A percentile compares a stretch with the other conserved stretches of the same genome.
These are phyloP conservation scores for Paracamarosporium sp. DNA, from an alignment of 2,329 filamentous ascomycete genomes.

Conservation along the genomic window DNA sequence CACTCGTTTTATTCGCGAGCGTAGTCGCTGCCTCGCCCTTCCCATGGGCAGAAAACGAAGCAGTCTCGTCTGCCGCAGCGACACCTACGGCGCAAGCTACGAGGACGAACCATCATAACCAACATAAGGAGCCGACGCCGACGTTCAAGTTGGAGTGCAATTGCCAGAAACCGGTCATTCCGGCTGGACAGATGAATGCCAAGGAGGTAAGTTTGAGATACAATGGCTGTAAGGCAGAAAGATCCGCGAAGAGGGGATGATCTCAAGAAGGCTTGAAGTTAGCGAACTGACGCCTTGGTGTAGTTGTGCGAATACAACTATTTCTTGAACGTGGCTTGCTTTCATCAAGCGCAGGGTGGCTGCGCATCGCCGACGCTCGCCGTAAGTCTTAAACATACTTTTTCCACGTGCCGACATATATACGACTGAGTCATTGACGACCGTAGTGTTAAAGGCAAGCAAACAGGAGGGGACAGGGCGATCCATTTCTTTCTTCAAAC, in stretches of 20 bases:
- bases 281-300: background rate
- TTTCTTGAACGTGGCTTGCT: constrained; percentile 21
- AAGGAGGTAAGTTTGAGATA: constrained; percentile 26
- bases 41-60: constrained; percentile 20
- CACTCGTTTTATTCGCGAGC: constrained; percentile 22
- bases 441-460: background rate
- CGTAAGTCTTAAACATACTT: constrained; percentile 11
- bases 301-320: constrained; percentile 30
- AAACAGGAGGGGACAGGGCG: too few relatives aligned
- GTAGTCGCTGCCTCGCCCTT: constrained; percentile 23
- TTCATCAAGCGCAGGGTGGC: constrained; percentile 21
- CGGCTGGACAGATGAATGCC: constrained; percentile 26
- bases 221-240: background rate
- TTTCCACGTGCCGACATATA: background rate
- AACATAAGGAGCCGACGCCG: constrained; percentile 35
- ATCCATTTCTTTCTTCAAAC: too few relatives aligned
- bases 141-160: constrained; percentile 32
- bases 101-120: constrained; percentile 19
- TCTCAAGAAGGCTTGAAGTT: background rate
- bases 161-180: constrained; percentile 33
- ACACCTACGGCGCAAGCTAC: constrained; percentile 12
- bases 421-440: background rate
- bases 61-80: constrained; percentile 5
- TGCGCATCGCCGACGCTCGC: constrained; percentile 23
- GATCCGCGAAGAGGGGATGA: background rate